Conservation (phyloP, 2,329 filamentous ascomycete genomes). For the Pseudocercospora vitis region DNA sequence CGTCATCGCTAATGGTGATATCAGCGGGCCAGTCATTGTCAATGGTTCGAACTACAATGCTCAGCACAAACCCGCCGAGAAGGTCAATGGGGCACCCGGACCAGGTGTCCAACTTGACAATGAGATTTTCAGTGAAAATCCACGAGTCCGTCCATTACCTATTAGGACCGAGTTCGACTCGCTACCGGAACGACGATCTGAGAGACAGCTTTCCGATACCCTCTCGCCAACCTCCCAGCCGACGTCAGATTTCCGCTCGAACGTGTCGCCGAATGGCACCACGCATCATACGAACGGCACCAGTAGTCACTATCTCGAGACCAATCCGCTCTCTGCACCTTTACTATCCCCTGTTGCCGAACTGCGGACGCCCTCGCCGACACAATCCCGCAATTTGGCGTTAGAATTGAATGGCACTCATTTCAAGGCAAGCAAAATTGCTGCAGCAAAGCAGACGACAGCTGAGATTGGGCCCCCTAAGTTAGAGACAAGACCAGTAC, state of each 20-base stretch:
- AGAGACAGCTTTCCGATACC: conserved; percentile 8
- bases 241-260: conserved; percentile 23
- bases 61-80: conserved; percentile 15
- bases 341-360: conserved; percentile 73
- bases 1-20: conserved; percentile 21
- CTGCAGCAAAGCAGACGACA: conserved; percentile 31
- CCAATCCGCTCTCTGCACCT: conserved; percentile 33
- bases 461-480: conserved; percentile 27
- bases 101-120: conserved; percentile 18
- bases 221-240: conserved; percentile 22
- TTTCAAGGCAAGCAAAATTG: conserved; percentile 32
- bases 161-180: conserved; percentile 15
- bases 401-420: conserved; percentile 31
- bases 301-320: conserved; percentile 24
- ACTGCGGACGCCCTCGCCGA: conserved; percentile 69
- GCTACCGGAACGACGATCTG: not conserved
- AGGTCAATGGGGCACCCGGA: conserved; percentile 21
- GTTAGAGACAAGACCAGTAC: conserved; percentile 15
- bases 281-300: conserved; percentile 20
- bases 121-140: conserved; percentile 15
- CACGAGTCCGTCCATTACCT: conserved; percentile 11
- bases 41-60: conserved; percentile 41
- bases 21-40: conserved; percentile 43
- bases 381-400: conserved; percentile 53
- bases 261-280: conserved; percentile 30